These are phyloP conservation scores for Glaciozyma antarctica DNA, from an alignment of 768 basidiomycete species.

Conservation along the genomic window DNA sequence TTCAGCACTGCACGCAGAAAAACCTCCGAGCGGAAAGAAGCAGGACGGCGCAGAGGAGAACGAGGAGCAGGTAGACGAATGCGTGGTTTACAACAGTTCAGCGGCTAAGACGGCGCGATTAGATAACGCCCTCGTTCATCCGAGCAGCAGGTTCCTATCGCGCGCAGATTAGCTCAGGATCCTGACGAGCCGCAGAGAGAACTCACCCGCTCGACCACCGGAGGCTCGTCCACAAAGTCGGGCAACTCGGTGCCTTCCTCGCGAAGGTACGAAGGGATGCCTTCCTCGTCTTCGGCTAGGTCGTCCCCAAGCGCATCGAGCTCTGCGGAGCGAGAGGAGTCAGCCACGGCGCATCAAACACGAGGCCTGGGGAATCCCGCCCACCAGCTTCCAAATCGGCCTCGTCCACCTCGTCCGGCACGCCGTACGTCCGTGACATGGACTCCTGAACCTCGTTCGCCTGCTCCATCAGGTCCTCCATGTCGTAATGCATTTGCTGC, in stretches of 20 bases:
- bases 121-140: no score
- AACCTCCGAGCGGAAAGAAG: no score
- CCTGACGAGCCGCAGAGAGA: no score
- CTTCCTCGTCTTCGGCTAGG: constrained; percentile 59
- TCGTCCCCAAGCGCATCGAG: constrained; percentile 88
- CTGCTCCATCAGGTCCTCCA: constrained; percentile 94
- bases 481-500: constrained; percentile 90
- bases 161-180: not conserved
- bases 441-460: constrained; percentile 97
- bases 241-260: constrained; percentile 69
- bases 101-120: no score
- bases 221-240: constrained; percentile 84
- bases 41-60: no score
- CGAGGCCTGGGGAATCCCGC: constrained; percentile 17
- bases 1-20: no score
- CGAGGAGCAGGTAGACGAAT: no score
- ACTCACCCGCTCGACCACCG: constrained; percentile 43
- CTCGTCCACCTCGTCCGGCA: constrained; percentile 96
- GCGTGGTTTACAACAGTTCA: no score
- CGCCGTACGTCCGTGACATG: constrained; percentile 82
- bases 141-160: no score
- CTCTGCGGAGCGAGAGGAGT: constrained; percentile 48
- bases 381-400: constrained; percentile 90
- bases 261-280: constrained; percentile 72
- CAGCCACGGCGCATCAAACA: not conserved